Base-by-base conservation (phyloP, 768 basidiomycete species). In the Fibroporia radiculosa region DNA sequence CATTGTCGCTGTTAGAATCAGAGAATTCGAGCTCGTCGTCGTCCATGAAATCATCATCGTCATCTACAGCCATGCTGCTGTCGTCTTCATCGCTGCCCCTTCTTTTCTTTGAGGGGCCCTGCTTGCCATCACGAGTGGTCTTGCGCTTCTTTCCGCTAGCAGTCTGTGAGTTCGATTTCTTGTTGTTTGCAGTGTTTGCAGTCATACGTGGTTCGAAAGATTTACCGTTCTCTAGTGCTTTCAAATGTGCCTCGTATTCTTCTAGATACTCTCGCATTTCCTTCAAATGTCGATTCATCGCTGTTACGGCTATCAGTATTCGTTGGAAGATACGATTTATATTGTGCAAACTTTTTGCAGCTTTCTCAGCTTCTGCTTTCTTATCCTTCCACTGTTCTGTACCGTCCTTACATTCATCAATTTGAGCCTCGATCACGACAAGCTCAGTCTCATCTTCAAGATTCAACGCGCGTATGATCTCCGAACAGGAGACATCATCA, bases 401-500 rank as follows among this genome's bases (percentile, higher is more conserved):
- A 32, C 73, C 69, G 0, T 56, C 47, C 12, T 59, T 57, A 26
- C 67, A 58, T 16, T 58, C 31, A 0, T 67, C 59, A n/a, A 80
- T 64, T 14, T 63, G 66, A 0, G 66, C 68, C 49, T 78, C 71
- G 16, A 80, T 74, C 1, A 58, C 67, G 42, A 73, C 70, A 14
- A 79, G 62, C 40, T 71, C 69, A 0, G 70, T 67, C n/a, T 79
- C 73, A 40, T 77, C 72, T 3, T 74, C 69, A 4, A 80, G 67
- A 19, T 62, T 52, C 35, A 82, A 65, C 0, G 73, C 70, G 7
- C 58, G 58, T 38, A 80, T 73, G 31, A 78, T 70, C 50, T 81
- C 78, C 0, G 72, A 72, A 42, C 75, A 78, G 11, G 76, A 77
- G 12, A 82, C 71, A 49, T 82, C 80, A 44, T 82, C 80, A 45